phyloP scores from a whole-genome alignment of 345 rosid genomes.

The sweet orange (Citrus sinensis) region DNA sequence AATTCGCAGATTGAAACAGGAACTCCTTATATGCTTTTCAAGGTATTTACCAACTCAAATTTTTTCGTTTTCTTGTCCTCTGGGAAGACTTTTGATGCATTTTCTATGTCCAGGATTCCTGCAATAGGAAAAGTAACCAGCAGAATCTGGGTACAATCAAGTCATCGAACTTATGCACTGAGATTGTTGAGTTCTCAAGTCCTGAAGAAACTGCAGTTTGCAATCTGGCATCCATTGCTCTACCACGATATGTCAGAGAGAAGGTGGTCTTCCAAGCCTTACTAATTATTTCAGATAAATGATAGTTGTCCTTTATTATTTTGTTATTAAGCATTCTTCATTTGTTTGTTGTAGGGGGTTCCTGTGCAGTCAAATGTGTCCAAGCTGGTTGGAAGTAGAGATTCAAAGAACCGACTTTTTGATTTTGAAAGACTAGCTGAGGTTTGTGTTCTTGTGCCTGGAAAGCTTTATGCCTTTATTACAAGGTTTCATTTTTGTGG shows the following conservation, averaged over 20 bases:
- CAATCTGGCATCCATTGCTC: slow-evolving; percentile 87
- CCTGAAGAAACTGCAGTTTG: slow-evolving; percentile 92
- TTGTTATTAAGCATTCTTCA: background rate
- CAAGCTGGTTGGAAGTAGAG: slow-evolving; percentile 74
- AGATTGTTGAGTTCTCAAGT: slow-evolving; percentile 79
- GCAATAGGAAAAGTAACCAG: slow-evolving; percentile 87
- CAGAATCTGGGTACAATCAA: slow-evolving; percentile 86
- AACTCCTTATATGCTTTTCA: slow-evolving; percentile 93
- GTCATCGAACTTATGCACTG: slow-evolving; percentile 83
- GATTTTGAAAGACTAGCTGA: slow-evolving; percentile 68
- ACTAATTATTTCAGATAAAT: background rate
- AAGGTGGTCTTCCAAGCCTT: slow-evolving; percentile 30
- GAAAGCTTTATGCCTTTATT: background rate
- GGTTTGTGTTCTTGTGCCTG: background rate
- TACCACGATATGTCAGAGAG: slow-evolving; percentile 72
- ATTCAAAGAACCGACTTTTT: slow-evolving; percentile 60
- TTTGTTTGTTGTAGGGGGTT: slow-evolving; percentile 36
- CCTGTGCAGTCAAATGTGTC: slow-evolving; percentile 62
- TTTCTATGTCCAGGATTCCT: slow-evolving; percentile 59
- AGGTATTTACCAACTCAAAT: slow-evolving; percentile 40
- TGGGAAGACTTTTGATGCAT: background rate
- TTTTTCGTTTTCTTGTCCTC: background rate
- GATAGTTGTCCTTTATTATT: background rate
- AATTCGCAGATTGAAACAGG: slow-evolving; percentile 97
- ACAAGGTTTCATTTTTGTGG: background rate